Conservation (phyloP, 768 basidiomycete genomes). For the Austroboletus festivus region DNA sequence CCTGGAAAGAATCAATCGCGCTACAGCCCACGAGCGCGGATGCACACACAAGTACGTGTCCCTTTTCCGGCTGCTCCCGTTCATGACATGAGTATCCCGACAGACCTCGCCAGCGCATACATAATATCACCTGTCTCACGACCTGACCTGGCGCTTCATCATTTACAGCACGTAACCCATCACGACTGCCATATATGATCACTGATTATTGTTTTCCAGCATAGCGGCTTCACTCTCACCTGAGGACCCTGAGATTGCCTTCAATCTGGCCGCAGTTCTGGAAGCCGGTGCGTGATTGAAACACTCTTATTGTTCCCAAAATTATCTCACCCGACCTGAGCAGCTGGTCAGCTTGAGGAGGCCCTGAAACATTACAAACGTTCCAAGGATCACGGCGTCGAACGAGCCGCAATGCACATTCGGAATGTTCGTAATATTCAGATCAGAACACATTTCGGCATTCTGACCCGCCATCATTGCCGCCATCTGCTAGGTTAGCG, state of each 20-base stretch:
- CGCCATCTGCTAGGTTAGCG: constrained; percentile 58
- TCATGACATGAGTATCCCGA: constrained; percentile 22
- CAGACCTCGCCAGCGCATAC: constrained; percentile 88
- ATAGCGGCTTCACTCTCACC: constrained; percentile 81
- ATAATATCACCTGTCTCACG: constrained; percentile 76
- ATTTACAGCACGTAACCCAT: constrained; percentile 59
- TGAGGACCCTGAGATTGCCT: constrained; percentile 88
- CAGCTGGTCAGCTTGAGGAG: constrained; percentile 78
- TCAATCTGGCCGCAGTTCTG: constrained; percentile 87
- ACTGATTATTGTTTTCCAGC: constrained; percentile 45
- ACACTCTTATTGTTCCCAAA: constrained; percentile 35
- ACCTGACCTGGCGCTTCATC: constrained; percentile 84
- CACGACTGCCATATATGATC: constrained; percentile 28
- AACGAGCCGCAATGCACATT: constrained; percentile 78
- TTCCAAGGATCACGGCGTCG: constrained; percentile 73
- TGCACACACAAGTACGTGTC: constrained; percentile 75
- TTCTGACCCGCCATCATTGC: constrained; percentile 10
- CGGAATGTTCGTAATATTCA: constrained; percentile 60
- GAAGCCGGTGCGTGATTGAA: constrained; percentile 69
- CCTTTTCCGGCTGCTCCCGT: constrained; percentile 17
- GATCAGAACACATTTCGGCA: constrained; percentile 17
- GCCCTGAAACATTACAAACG: constrained; percentile 79
- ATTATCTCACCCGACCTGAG: constrained; percentile 26
- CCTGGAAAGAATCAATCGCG: constrained; percentile 82
- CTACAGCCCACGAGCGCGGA: constrained; percentile 83